A percentile compares a stretch with the other conserved stretches of the same genome.
phyloP scores from a whole-genome alignment of 2,329 filamentous ascomycete genomes.

The Monilinia laxa region DNA sequence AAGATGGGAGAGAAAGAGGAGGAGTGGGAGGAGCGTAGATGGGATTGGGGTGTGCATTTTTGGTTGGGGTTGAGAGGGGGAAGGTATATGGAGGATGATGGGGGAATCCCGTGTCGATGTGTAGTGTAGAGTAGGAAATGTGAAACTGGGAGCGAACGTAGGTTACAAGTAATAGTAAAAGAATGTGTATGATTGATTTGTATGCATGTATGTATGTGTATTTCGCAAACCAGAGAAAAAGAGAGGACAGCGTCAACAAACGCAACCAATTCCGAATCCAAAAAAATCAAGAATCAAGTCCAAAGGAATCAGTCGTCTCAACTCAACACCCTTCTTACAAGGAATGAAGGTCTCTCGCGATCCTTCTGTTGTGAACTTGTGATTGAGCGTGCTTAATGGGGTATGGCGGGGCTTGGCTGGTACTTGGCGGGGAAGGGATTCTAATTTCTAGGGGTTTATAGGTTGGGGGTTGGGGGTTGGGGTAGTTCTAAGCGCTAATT shows the following conservation, averaged over 20 bases:
- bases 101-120: not conserved
- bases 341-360: slow-evolving; percentile 1
- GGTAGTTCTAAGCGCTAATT: not conserved
- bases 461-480: not conserved
- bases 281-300: not conserved
- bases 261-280: not conserved
- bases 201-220: not conserved
- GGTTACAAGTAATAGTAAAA: not conserved
- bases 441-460: not conserved
- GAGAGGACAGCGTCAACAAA: slow-evolving; percentile 19
- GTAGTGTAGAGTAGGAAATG: not conserved
- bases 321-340: not conserved
- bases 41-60: slow-evolving; percentile 32
- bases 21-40: slow-evolving; percentile 27
- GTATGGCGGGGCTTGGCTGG: slow-evolving; percentile 5
- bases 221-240: not conserved
- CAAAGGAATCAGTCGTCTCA: not conserved
- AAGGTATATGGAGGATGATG: not conserved
- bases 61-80: not conserved
- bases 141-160: not conserved
- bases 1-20: slow-evolving; percentile 25
- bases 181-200: not conserved
- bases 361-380: slow-evolving; percentile 10
- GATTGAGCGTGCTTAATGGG: slow-evolving; percentile 6
- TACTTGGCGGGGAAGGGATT: not conserved